Conservation (phyloP, 306 rosid genomes). For the Dalbergia oliveri region DNA sequence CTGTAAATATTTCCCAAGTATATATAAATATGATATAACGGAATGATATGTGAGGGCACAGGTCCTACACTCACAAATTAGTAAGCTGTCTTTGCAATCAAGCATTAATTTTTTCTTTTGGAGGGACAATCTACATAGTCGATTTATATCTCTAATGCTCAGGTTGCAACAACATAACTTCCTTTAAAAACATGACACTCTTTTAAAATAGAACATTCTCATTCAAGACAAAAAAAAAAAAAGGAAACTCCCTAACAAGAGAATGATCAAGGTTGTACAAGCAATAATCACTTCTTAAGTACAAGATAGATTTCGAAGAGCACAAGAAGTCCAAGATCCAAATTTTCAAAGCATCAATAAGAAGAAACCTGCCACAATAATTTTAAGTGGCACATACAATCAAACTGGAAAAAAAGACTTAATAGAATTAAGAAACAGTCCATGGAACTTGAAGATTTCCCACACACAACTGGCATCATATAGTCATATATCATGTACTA, state of each 20-base stretch:
- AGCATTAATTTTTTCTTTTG: constrained; percentile 14
- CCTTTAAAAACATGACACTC: constrained; percentile 40
- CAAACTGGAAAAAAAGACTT: no score
- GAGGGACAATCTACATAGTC: constrained; percentile 45
- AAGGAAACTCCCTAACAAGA: constrained; percentile 33
- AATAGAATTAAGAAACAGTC: no score
- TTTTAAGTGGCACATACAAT: neutral
- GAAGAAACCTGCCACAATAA: constrained; percentile 41
- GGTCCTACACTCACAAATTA: constrained; percentile 46
- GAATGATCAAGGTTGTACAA: constrained; percentile 50
- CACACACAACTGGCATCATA: no score
- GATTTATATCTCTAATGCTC: constrained; percentile 42
- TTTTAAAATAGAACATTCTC: constrained; percentile 41
- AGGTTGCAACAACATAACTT: constrained; percentile 36
- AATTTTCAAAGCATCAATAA: constrained; percentile 42
- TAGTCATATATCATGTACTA: no score
- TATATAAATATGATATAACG: constrained; percentile 20
- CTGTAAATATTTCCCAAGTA: neutral
- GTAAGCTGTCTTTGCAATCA: constrained; percentile 24
- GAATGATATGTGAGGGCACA: neutral
- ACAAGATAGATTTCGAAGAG: constrained; percentile 38
- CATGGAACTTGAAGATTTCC: no score
- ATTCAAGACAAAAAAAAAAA: constrained; percentile 34
- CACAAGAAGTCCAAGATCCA: constrained; percentile 26
- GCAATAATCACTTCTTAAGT: constrained; percentile 34